These are phyloP conservation scores for Penicillium sclerotigenum DNA, from an alignment of 2,329 filamentous ascomycete species.

Conservation along the genomic window DNA sequence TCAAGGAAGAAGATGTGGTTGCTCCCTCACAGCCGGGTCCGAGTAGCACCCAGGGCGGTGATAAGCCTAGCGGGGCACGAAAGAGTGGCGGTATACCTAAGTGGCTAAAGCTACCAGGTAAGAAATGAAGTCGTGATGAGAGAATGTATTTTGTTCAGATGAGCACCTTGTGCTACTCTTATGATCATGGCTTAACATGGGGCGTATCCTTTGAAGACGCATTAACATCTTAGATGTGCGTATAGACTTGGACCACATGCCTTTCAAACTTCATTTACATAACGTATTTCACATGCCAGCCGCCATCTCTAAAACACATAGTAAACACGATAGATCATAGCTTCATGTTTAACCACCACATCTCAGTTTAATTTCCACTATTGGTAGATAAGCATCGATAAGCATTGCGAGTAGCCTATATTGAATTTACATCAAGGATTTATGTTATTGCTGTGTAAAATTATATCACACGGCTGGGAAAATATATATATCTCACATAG, in stretches of 20 bases:
- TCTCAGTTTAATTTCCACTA: no score
- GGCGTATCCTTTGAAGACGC: not conserved
- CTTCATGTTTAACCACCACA: no score
- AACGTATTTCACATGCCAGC: no score
- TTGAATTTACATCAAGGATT: no score
- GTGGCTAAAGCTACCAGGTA: conserved; percentile 68
- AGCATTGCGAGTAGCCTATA: no score
- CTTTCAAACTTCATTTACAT: not conserved
- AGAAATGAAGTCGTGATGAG: conserved; percentile 56
- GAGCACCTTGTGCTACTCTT: conserved; percentile 2
- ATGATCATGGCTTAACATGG: conserved; percentile 6
- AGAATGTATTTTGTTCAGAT: not conserved
- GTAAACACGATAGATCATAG: no score
- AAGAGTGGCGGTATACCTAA: conserved; percentile 56
- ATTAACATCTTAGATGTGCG: not conserved
- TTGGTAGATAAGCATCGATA: no score
- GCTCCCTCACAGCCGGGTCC: conserved; percentile 13
- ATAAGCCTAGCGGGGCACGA: conserved; percentile 29
- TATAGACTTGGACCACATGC: conserved; percentile 1
- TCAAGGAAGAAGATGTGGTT: conserved; percentile 49
- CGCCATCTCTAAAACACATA: no score
- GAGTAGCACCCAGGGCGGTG: conserved; percentile 33
- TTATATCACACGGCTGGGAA: no score
- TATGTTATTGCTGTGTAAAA: no score
- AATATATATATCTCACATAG: no score